Conservation (phyloP, 495 filamentous ascomycete species). For the Lophiostoma macrostomum region DNA sequence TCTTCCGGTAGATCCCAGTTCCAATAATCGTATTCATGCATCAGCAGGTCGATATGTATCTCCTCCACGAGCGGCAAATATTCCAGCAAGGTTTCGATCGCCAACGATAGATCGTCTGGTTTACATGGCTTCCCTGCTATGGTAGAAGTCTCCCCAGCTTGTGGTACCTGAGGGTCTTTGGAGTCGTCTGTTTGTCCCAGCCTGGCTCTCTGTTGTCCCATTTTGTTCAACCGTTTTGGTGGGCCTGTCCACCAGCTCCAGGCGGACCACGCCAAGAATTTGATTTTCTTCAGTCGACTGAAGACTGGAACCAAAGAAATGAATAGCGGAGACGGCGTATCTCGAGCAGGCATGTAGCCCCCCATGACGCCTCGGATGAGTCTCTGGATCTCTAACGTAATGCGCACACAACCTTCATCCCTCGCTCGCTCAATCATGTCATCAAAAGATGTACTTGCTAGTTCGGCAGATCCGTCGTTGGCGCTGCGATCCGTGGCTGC, state of each 20-base stretch:
- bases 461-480: neutral
- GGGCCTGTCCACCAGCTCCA: constrained; percentile 22
- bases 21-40: constrained; percentile 13
- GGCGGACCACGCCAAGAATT: constrained; percentile 16
- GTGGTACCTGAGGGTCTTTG: neutral
- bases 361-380: constrained; percentile 1
- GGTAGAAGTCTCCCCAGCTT: neutral
- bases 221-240: neutral
- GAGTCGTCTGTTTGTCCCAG: neutral
- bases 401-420: constrained; percentile 8
- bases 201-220: neutral
- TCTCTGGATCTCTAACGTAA: constrained; percentile 11
- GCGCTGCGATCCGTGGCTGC: neutral
- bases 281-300: constrained; percentile 2
- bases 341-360: constrained; percentile 3
- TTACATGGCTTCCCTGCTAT: neutral
- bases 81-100: constrained; percentile 1
- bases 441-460: neutral
- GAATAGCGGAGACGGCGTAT: constrained; percentile 15
- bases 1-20: constrained; percentile 23
- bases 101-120: constrained; percentile 5
- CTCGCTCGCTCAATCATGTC: neutral
- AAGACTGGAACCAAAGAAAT: constrained; percentile 12
- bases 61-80: constrained; percentile 18
- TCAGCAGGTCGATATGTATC: constrained; percentile 8